Base-by-base conservation (phyloP, 495 filamentous ascomycete genomes). In the Parathielavia appendiculata region DNA sequence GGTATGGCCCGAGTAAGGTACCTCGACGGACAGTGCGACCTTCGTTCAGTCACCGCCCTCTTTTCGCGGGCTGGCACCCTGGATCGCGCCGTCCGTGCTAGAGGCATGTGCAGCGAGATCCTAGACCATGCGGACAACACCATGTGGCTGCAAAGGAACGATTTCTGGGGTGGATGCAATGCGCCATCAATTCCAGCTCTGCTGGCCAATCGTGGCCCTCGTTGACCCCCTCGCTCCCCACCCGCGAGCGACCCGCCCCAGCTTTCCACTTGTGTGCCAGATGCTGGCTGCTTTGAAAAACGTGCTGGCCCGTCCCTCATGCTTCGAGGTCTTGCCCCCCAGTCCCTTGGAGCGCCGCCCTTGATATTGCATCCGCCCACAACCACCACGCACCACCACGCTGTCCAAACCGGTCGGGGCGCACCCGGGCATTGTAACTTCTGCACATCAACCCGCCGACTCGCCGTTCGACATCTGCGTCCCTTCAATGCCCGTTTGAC, bases 231-330 rank as follows among this genome's bases (percentile, higher is more conserved):
- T 48, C 39, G 41, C 54, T 41, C 53, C 48, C 54, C 48, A 43
- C 50, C 34, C 10, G 41, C 48, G 35, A 35, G 54, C 51, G 48
- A 47, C 45, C 56, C 49, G 44, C 54, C 51, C 50, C 50, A 30
- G 41, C 57, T 39, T 53, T 52, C 62, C 62, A 55, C 50, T 40
- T 41, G n/a, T 46, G 60, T 53, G 59, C 65, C 54, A 61, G 57
- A 60, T 60, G 55, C 57, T 63, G 59, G 61, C 58, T 63, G 61
- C 30, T 65, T 65, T 64, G 63, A 71, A 71, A 71, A 71, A 71
- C 69, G 69, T 71, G 69, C 65, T 65, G 57, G 65, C 58, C 69
- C 69, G 65, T 65, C 65, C 60, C 23, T 58, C 47, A 63, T 50
- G 44, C 45, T 59, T 45, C 43, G 22, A 47, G 39, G 52, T 40